phyloP scores from a whole-genome alignment of 306 rosid genomes.

The Amphicarpaea edgeworthii region DNA sequence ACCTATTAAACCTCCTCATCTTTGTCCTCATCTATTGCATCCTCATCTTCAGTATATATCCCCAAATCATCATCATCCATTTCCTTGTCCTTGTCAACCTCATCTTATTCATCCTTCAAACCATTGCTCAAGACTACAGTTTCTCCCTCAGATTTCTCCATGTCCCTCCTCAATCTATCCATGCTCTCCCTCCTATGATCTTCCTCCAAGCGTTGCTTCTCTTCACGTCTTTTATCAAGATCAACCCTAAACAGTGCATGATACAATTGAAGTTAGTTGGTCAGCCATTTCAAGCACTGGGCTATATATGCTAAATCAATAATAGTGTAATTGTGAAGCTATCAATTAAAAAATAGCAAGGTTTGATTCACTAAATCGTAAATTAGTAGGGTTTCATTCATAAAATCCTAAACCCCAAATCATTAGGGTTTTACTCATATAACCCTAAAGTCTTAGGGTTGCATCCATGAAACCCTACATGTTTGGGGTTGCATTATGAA shows the following conservation, averaged over 20 bases:
- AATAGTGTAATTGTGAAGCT: background rate
- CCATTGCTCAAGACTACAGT: slow-evolving; percentile 83
- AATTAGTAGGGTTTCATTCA: too few species aligned
- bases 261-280: slow-evolving; percentile 28
- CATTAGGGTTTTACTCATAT: too few species aligned
- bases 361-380: too few species aligned
- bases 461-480: too few species aligned
- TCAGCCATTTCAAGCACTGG: background rate
- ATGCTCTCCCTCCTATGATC: slow-evolving; percentile 74
- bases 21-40: slow-evolving; percentile 62
- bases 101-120: slow-evolving; percentile 64
- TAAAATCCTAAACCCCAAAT: too few species aligned
- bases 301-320: slow-evolving; percentile 6
- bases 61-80: slow-evolving; percentile 52
- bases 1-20: slow-evolving; percentile 65
- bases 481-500: too few species aligned
- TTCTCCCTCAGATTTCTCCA: slow-evolving; percentile 71
- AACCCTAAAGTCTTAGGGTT: too few species aligned
- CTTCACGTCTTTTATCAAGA: slow-evolving; percentile 80
- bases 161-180: slow-evolving; percentile 77
- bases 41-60: slow-evolving; percentile 59
- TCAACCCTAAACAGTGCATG: slow-evolving; percentile 62
- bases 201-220: slow-evolving; percentile 83
- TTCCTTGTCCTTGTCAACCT: slow-evolving; percentile 52
- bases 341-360: background rate